Evolutionary conservation across 2,329 filamentous ascomycete genomes (phyloP).

Genomic region (Arthrobotrys conoides): DNA sequence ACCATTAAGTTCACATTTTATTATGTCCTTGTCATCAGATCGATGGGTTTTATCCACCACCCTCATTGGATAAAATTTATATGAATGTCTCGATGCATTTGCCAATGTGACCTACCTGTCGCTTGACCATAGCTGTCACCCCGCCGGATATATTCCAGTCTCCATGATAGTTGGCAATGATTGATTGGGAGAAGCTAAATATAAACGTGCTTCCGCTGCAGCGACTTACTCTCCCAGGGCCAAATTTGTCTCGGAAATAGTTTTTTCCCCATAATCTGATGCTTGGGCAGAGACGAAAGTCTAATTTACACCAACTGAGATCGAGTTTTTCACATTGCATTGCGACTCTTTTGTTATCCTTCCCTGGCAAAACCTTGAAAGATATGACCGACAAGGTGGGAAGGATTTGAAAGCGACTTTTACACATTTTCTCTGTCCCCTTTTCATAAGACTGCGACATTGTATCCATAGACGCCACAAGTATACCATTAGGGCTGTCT

Average conservation of each 20-base stretch:
- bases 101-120: constrained; percentile 29
- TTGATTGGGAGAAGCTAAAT: constrained; percentile 44
- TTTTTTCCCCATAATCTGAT: constrained; percentile 1
- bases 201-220: constrained; percentile 3
- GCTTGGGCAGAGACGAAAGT: constrained; percentile 9
- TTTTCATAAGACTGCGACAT: not conserved
- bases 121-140: constrained; percentile 22
- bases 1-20: constrained; percentile 21
- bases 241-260: not conserved
- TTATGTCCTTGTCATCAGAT: constrained; percentile 7
- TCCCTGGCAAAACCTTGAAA: constrained; percentile 3
- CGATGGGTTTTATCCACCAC: not conserved
- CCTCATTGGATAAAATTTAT: constrained; percentile 12
- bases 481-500: not conserved
- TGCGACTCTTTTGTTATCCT: constrained; percentile 21
- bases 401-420: not conserved
- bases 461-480: not conserved
- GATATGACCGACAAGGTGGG: not conserved
- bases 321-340: not conserved
- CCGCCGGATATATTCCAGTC: constrained; percentile 22
- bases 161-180: constrained; percentile 41
- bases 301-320: constrained; percentile 5
- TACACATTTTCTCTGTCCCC: not conserved
- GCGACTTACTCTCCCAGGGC: not conserved
- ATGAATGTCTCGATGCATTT: constrained; percentile 19